phyloP scores from a whole-genome alignment of 2,329 filamentous ascomycete genomes.

The Apiospora kogelbergensis region DNA sequence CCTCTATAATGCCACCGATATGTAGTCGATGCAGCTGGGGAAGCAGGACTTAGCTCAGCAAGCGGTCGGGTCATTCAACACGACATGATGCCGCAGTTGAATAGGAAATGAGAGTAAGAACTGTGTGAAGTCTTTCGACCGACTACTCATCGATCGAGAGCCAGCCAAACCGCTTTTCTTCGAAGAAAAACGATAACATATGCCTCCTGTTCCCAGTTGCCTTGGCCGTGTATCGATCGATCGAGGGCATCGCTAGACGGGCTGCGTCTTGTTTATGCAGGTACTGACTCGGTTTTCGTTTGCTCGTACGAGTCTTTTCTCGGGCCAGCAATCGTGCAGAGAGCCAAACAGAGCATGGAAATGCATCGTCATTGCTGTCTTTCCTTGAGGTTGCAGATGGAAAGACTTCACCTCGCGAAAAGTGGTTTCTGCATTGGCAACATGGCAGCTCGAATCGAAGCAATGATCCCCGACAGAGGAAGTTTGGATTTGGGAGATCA shows the following conservation, averaged over 20 bases:
- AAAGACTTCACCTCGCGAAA: not conserved
- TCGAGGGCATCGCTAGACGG: not conserved
- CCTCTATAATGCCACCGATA: not conserved
- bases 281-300: not conserved
- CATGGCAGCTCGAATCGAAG: not conserved
- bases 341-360: not conserved
- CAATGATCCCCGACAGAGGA: not conserved
- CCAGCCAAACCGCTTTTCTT: not conserved
- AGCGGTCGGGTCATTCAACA: not conserved
- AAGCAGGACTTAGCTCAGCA: not conserved
- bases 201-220: not conserved
- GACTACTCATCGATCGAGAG: not conserved
- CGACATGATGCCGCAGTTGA: not conserved
- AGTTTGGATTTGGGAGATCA: not conserved
- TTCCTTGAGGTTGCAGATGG: not conserved
- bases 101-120: not conserved
- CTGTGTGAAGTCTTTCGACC: not conserved
- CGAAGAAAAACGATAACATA: not conserved
- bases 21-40: not conserved
- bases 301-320: not conserved
- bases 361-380: not conserved
- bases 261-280: not conserved
- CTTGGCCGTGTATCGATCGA: not conserved
- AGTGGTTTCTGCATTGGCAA: not conserved
- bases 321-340: not conserved